Base-by-base conservation (phyloP, 73 alveolate species). In the Uronychia setigera region DNA sequence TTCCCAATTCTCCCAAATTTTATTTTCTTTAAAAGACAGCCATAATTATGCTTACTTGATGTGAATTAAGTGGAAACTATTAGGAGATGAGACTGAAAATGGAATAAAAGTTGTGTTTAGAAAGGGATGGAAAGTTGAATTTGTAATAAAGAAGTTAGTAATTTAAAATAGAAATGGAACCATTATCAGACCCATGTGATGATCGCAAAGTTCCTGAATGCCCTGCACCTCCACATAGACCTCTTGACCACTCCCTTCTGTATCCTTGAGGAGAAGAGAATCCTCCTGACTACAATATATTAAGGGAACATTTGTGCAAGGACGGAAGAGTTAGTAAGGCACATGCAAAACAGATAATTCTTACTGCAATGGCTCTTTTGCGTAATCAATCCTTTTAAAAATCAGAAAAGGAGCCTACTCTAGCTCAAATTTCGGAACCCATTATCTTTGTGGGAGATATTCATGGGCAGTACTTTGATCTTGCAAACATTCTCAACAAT, bases 381-480 rank as follows among this genome's bases (percentile, higher is more conserved):
- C 5, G 58, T 13, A 13, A 28, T 76, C 32, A 31, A 32, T 58
- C 28, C 81, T 29, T 26, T 28, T 26, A 29, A 0, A 31, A n/a
- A 30, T 46, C 34, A 85, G 95, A 87, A 74, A 79, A 80, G 80
- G 81, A 76, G 59, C 81, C 81, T 32, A 76, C 28, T 58, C 27
- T 76, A 27, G 29, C 32, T 5, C 25, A 58, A 30, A 9, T 76
- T 35, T 30, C 46, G 9, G 81, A 76, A 27, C 81, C 81, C 1
- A 30, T 81, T 0, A 60, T 77, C 19, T 25, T 81, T 27, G 84
- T 94, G 75, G 98, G 98, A 13, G 96, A 95, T 91, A 77, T 93
- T 5, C 94, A 95, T 81, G 98, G 98, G 26, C 88, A 92, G 34
- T 95, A 90, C 82, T 90, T 88, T 88, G 98, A 95, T 78, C 88